These are phyloP conservation scores for Echinochloa phyllopogon DNA, from an alignment of 176 grass and related monocot genomes.

Conservation along the genomic window DNA sequence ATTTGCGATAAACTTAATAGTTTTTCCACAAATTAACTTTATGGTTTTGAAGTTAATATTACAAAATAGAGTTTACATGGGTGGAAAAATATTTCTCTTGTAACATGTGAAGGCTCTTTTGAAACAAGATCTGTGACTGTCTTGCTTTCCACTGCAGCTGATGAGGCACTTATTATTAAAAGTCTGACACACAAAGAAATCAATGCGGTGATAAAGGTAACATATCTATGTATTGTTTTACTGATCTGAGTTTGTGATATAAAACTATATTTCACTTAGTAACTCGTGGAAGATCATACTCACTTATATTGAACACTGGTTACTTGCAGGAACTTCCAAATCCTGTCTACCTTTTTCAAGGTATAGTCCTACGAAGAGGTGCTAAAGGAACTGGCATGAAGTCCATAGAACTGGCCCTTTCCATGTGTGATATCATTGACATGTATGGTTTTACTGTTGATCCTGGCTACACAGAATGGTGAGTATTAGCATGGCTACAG, in stretches of 20 bases:
- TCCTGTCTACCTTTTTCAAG: slow-evolving; percentile 98
- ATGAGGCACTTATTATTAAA: slow-evolving; percentile 97
- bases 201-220: slow-evolving; percentile 87
- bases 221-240: slow-evolving; percentile 15
- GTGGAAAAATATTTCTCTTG: neutral
- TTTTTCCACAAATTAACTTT: neutral
- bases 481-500: slow-evolving; percentile 31
- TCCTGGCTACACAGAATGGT: slow-evolving; percentile 97
- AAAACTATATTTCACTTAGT: slow-evolving; percentile 19
- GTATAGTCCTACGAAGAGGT: slow-evolving; percentile 91
- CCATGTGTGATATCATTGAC: slow-evolving; percentile 94
- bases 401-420: slow-evolving; percentile 93
- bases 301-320: slow-evolving; percentile 38
- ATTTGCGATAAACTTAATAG: neutral
- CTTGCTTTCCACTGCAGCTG: slow-evolving; percentile 65
- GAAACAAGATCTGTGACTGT: slow-evolving; percentile 24
- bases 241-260: slow-evolving; percentile 37
- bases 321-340: slow-evolving; percentile 88
- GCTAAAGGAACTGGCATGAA: slow-evolving; percentile 99
- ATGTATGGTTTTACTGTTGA: slow-evolving; percentile 98
- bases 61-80: neutral
- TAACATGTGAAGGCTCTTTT: neutral
- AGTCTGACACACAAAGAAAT: slow-evolving; percentile 90
- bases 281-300: slow-evolving; percentile 4
- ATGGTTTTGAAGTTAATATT: neutral